Base-by-base conservation (phyloP, 108 stramenopile genomes). In the Poteriospumella lacustris region DNA sequence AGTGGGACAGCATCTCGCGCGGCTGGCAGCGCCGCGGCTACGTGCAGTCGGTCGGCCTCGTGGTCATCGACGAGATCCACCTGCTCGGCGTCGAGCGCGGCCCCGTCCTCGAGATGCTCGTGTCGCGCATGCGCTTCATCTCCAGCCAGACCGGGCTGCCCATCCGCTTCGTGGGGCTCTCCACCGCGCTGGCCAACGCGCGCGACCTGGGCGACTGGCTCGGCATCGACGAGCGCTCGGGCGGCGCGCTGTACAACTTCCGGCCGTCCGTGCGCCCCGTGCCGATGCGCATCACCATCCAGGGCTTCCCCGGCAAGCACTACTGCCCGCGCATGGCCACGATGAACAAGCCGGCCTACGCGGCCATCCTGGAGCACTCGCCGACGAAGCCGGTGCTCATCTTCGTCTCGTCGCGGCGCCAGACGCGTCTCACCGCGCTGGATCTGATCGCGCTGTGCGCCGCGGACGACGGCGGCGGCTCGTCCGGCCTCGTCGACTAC, bases 281-380 rank as follows among this genome's bases (percentile, higher is more conserved):
- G 28, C 95, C 96, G 15, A 92, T 93, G 79, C 88, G 88, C 12
- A 93, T 94, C 19, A 94, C 96, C 76, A 90, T 99, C 42, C 92
- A 96, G 84, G 97, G 96, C 28, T 99, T 88, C 84, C 90, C 96
- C 12, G 98, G 98, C 2, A 89, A 92, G 68, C 96, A 96, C 76
- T 97, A 97, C 79, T 92, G 92, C 80, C 94, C 94, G 36, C 75
- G 96, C 60, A 99, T 97, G 96, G 97, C 96, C 1, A 96, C 95
- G 1, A 99, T 99, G 98, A 99, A 97, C 87, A 99, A 99, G 78
- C 98, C 98, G 1, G 93, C 94, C 58, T 99, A 95, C 76, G 90
- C 93, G 1, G 96, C 95, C 19, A 96, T 99, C 67, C 92, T 94
- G 82, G 91, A 94, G 62, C 88, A 93, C 75, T 90, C 93, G 39